Evolutionary conservation across 805 yeast species (phyloP), one percentile per base, ranked within the genome.

Genomic region (Starmera dryadoides): DNA sequence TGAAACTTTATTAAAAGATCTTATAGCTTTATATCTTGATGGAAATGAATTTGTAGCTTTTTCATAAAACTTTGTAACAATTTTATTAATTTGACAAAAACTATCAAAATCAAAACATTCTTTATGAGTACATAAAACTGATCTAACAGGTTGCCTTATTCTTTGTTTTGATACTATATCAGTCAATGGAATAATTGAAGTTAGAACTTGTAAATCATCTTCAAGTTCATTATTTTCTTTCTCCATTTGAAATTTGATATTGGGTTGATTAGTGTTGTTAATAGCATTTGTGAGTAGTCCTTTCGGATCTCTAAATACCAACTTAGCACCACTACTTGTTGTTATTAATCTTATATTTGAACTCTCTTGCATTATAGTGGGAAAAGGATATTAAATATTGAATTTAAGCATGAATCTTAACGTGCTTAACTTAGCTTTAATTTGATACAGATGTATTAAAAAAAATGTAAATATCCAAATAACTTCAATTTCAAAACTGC

Each of bases 131-230:
- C 55, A 50, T 9, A 38, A 20, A 3, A 32, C 21, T 12, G 46
- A 42, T 36, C 42, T 50, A 8, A 45, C 49, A 30, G 46, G 33
- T 14, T 23, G 40, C 14, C 4, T 11, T 4, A 50, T 44, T 17
- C 55, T 15, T 28, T 39, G 37, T 6, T 37, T 37, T 3, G 55
- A 50, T 1, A 50, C 39, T 9, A 41, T 36, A 32, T 50, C 55
- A 9, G 26, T 28, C 14, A 48, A 32, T 6, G 51, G 37, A 2
- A 50, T 28, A 12, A 38, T 34, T 6, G 42, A 36, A 9, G 41
- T 38, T 5, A 50, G 31, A 3, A 50, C 50, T 28, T 42, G 34
- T 2, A 49, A 11, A 11, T 43, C 50, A 8, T 39, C 43, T 9
- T 43, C 50, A 30, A 16, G 6, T n/a, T 26, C 4, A 14, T n/a